Conservation (phyloP, 495 filamentous ascomycete genomes). For the Xylaria cubensis region DNA sequence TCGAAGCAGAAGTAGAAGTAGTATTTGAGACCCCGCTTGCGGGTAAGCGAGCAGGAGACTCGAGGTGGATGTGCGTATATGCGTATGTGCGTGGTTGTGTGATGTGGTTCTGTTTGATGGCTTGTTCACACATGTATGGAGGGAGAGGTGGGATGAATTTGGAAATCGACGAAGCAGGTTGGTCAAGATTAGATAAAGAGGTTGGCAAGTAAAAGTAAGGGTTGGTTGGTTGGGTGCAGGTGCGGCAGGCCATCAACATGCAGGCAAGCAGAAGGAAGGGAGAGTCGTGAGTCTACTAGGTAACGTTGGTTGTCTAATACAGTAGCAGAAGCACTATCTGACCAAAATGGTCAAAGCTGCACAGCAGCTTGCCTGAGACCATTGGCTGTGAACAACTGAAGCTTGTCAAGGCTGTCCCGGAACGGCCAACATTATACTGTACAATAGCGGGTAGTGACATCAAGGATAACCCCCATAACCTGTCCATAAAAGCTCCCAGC, state of each 20-base stretch:
- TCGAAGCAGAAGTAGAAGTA: neutral
- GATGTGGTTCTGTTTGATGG: constrained; percentile 7
- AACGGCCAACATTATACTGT: constrained; percentile 12
- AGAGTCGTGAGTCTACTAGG: constrained; percentile 7
- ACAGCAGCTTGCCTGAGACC: neutral
- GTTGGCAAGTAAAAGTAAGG: constrained; percentile 6
- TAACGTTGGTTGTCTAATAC: neutral
- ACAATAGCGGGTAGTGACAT: constrained; percentile 25
- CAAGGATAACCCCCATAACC: constrained; percentile 21
- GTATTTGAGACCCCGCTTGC: constrained; percentile 1
- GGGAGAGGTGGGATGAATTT: constrained; percentile 17
- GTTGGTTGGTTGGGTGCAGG: constrained; percentile 19
- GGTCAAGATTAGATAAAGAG: constrained; percentile 2
- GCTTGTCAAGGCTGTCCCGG: constrained; percentile 7
- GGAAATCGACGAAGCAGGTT: neutral
- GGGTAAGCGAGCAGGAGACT: constrained; percentile 10
- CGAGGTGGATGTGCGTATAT: constrained; percentile 11
- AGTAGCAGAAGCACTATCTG: neutral
- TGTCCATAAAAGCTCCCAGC: neutral
- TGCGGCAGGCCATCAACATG: neutral
- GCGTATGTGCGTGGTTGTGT: neutral
- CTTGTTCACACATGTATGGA: neutral
- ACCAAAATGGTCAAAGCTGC: neutral
- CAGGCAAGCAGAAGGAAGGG: constrained; percentile 20
- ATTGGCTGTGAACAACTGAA: neutral